phyloP scores from a whole-genome alignment of 75 land plant species.

The Selaginella tamariscina region DNA sequence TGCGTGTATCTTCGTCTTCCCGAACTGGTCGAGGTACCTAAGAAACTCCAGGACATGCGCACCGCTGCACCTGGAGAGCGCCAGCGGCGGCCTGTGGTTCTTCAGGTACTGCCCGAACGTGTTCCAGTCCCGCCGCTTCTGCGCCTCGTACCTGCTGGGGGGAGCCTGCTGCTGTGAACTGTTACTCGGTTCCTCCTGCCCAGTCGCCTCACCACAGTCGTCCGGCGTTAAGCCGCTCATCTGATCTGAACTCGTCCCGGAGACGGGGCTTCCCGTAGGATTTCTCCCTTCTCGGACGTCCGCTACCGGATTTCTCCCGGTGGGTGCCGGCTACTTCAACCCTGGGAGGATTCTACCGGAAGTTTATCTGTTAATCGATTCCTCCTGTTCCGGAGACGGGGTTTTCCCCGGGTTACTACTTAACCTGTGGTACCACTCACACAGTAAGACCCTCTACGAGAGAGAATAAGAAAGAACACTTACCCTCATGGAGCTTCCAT shows the following conservation, averaged over 20 bases:
- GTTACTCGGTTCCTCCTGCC: neutral
- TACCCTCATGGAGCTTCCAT: neutral
- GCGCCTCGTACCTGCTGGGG: slow-evolving; percentile 50
- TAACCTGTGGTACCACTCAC: neutral
- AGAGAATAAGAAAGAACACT: neutral
- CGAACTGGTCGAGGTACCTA: slow-evolving; percentile 62
- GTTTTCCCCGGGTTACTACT: neutral
- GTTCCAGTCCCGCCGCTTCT: slow-evolving; percentile 63
- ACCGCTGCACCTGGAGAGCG: slow-evolving; percentile 51
- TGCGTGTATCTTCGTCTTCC: slow-evolving; percentile 56
- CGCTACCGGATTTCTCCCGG: no score
- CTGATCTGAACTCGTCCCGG: no score
- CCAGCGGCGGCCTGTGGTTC: slow-evolving; percentile 66
- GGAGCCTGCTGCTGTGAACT: slow-evolving; percentile 7
- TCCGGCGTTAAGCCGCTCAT: no score
- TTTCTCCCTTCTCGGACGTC: neutral
- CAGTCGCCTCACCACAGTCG: neutral
- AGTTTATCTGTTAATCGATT: neutral
- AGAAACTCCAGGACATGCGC: slow-evolving; percentile 56
- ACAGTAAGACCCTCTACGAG: neutral
- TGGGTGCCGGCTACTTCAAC: no score
- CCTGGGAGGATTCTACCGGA: no score
- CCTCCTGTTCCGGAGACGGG: neutral
- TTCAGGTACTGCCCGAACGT: slow-evolving; percentile 58
- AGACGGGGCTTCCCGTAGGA: no score